Percentiles rank a stretch among this genome's conserved stretches.
phyloP scores from a whole-genome alignment of 192 early-diverging fungal genomes.

The Backusella parvicylindrica region DNA sequence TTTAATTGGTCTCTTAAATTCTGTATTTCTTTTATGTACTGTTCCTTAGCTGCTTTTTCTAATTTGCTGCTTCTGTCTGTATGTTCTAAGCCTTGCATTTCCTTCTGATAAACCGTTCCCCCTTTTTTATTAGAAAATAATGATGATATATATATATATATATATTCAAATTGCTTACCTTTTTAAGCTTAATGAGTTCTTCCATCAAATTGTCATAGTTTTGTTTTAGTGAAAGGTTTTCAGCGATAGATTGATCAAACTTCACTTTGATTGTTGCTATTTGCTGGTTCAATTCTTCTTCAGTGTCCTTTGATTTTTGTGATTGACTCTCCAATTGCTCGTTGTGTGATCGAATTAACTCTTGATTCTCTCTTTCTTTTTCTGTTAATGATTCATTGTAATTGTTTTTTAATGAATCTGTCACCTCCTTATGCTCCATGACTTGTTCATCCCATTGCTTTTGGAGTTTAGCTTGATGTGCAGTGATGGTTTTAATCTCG shows the following conservation, averaged over 20 bases:
- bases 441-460: not conserved
- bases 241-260: not conserved
- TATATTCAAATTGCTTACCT: not conserved
- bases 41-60: not conserved
- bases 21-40: not conserved
- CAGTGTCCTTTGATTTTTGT: not conserved
- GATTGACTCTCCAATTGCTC: not conserved
- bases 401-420: not conserved
- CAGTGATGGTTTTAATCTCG: not conserved
- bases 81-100: not conserved
- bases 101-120: not conserved
- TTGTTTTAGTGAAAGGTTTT: not conserved
- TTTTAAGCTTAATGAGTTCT: not conserved
- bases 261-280: not conserved
- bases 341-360: not conserved
- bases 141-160: too few species aligned
- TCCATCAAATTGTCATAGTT: not conserved
- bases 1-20: not conserved
- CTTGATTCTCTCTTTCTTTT: not conserved
- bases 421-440: not conserved
- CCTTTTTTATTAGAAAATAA: not conserved
- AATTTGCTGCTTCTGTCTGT: not conserved
- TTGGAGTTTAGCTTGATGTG: not conserved
- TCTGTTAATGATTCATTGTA: not conserved
- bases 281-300: not conserved